These are phyloP conservation scores for Pyrrhoderma noxium DNA, from an alignment of 1,284 basidiomycete species.

Conservation along the genomic window DNA sequence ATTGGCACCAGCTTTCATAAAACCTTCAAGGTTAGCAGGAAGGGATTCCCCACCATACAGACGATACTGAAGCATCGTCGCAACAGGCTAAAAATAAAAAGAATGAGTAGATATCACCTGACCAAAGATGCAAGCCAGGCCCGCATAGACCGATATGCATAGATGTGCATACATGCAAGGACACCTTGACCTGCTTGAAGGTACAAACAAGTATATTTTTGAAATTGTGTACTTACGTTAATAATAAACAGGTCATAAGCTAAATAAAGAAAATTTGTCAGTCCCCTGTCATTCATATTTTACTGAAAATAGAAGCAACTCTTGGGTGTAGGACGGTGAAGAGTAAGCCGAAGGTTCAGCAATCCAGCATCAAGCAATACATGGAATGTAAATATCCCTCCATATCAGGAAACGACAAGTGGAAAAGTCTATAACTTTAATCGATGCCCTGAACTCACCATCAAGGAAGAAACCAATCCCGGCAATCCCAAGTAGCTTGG, in stretches of 20 bases:
- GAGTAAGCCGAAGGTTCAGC: no score
- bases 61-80: constrained; percentile 70
- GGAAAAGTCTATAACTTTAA: background rate
- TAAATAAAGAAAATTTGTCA: constrained; percentile 22
- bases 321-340: no score
- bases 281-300: background rate
- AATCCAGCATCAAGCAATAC: no score
- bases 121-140: no score
- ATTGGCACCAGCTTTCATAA: constrained; percentile 64
- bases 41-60: constrained; percentile 50
- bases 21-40: constrained; percentile 51
- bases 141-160: no score
- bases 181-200: no score
- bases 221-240: constrained; percentile 44
- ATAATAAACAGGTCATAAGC: constrained; percentile 76
- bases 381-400: no score
- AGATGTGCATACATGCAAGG: no score
- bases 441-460: constrained; percentile 32
- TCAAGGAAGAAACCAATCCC: constrained; percentile 68
- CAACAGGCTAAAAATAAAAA: constrained; percentile 43
- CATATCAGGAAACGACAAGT: no score
- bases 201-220: no score
- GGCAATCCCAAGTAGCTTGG: constrained; percentile 53
- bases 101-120: no score
- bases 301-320: background rate